Conservation (phyloP, 2,329 filamentous ascomycete species). For the Trichoderma brevicompactum region DNA sequence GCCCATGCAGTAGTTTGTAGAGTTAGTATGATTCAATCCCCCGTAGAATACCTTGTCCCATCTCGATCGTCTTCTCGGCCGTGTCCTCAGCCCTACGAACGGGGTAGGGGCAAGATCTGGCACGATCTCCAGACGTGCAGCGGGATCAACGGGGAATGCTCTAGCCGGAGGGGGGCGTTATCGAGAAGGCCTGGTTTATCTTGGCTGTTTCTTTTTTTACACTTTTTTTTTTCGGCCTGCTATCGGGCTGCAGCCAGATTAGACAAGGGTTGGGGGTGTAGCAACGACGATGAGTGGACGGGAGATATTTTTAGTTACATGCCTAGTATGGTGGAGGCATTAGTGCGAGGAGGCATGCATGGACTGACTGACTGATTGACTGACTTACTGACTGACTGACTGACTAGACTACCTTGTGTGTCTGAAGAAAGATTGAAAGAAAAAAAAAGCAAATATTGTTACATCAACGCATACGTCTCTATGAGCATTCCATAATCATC, state of each 20-base stretch:
- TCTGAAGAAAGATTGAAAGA: too few species aligned
- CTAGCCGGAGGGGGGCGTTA: slow-evolving; percentile 14
- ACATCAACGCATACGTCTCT: slow-evolving; percentile 6
- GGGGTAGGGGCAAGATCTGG: not conserved
- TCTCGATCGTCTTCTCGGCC: not conserved
- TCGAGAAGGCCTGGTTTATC: not conserved
- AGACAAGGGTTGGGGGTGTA: slow-evolving; percentile 6
- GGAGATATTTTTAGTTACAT: not conserved
- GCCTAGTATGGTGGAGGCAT: not conserved
- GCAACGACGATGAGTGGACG: slow-evolving; percentile 5
- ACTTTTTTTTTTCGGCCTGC: not conserved
- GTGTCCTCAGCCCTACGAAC: slow-evolving; percentile 23
- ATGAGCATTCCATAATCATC: not conserved
- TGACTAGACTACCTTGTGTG: too few species aligned
- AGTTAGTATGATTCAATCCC: not conserved
- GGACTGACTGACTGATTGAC: too few species aligned
- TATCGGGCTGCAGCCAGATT: slow-evolving; percentile 16
- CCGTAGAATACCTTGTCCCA: not conserved
- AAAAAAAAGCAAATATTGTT: not conserved
- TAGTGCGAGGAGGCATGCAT: too few species aligned
- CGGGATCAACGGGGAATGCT: slow-evolving; percentile 9
- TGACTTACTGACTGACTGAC: too few species aligned
- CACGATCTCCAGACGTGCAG: slow-evolving; percentile 23
- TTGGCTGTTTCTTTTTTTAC: not conserved
- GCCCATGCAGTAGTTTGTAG: not conserved